Evolutionary conservation across 768 basidiomycete genomes (phyloP).

Genomic region (Lenzites betulinus): DNA sequence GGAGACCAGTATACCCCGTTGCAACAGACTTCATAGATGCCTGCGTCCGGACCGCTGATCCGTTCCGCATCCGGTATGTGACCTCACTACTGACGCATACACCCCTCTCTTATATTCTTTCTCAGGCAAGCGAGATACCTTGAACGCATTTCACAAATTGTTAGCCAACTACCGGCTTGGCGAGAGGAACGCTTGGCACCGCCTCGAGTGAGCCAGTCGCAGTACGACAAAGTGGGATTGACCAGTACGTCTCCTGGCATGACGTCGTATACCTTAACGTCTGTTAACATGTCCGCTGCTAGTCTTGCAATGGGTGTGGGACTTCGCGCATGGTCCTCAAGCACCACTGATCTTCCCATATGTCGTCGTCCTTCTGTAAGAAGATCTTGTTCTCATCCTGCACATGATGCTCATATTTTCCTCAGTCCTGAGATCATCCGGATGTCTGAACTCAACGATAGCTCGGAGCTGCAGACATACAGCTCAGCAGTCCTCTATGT

Average conservation of each 20-base stretch:
- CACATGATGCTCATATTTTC: slow-evolving; percentile 10
- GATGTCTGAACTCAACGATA: slow-evolving; percentile 90
- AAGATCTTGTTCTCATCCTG: background rate
- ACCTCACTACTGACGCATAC: too few relatives aligned
- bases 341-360: slow-evolving; percentile 80
- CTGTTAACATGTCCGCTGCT: slow-evolving; percentile 2
- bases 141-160: slow-evolving; percentile 55
- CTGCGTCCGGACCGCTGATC: slow-evolving; percentile 53
- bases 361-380: slow-evolving; percentile 74
- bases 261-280: background rate
- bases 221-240: slow-evolving; percentile 88
- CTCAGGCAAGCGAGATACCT: slow-evolving; percentile 61
- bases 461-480: slow-evolving; percentile 77
- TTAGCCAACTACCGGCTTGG: slow-evolving; percentile 64
- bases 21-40: slow-evolving; percentile 55
- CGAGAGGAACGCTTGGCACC: slow-evolving; percentile 79
- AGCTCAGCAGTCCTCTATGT: slow-evolving; percentile 81
- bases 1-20: slow-evolving; percentile 68
- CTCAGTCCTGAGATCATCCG: slow-evolving; percentile 82
- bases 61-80: slow-evolving; percentile 60
- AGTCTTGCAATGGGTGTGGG: slow-evolving; percentile 84
- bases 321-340: slow-evolving; percentile 71
- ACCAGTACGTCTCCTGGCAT: slow-evolving; percentile 56
- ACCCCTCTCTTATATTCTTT: background rate
- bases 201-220: slow-evolving; percentile 81